phyloP scores from a whole-genome alignment of 805 yeast species.

The Myxozyma kluyveri region DNA sequence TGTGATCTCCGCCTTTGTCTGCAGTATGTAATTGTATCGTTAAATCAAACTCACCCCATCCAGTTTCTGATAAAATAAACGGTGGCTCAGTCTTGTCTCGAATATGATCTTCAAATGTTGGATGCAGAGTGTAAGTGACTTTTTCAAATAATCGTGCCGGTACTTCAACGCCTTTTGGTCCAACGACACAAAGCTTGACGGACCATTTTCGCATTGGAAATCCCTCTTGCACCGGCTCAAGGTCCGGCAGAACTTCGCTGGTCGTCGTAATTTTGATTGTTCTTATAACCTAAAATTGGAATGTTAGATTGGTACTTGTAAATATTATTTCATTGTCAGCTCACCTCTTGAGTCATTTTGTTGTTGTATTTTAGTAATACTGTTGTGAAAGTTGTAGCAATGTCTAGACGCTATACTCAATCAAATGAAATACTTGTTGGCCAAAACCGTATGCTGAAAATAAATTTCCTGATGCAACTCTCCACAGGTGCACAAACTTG shows the following conservation, averaged over 20 bases:
- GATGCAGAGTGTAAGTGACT: constrained; percentile 90
- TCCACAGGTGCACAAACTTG: too few relatives aligned
- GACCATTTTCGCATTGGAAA: constrained; percentile 96
- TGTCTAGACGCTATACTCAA: too few relatives aligned
- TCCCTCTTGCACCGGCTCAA: constrained; percentile 81
- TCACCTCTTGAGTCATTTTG: constrained; percentile 10
- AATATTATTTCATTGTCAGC: background rate
- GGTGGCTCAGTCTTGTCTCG: constrained; percentile 72
- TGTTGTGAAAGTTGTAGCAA: background rate
- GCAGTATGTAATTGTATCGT: constrained; percentile 71
- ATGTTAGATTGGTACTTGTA: background rate
- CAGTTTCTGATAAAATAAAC: constrained; percentile 83
- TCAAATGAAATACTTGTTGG: too few relatives aligned
- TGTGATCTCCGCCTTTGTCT: constrained; percentile 86
- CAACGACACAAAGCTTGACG: constrained; percentile 69
- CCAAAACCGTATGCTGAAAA: too few relatives aligned
- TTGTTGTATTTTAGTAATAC: too few relatives aligned
- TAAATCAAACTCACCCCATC: constrained; percentile 98
- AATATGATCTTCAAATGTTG: constrained; percentile 87
- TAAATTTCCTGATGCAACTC: too few relatives aligned
- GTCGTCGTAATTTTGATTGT: constrained; percentile 25
- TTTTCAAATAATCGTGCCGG: constrained; percentile 88
- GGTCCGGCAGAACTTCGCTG: constrained; percentile 62
- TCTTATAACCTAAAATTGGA: constrained; percentile 18
- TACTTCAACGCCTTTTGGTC: constrained; percentile 73